A percentile compares a stretch with the other conserved stretches of the same genome.
These are phyloP conservation scores for Chrysoporthe deuterocubensis DNA, from an alignment of 2,329 filamentous ascomycete species.

Conservation along the genomic window DNA sequence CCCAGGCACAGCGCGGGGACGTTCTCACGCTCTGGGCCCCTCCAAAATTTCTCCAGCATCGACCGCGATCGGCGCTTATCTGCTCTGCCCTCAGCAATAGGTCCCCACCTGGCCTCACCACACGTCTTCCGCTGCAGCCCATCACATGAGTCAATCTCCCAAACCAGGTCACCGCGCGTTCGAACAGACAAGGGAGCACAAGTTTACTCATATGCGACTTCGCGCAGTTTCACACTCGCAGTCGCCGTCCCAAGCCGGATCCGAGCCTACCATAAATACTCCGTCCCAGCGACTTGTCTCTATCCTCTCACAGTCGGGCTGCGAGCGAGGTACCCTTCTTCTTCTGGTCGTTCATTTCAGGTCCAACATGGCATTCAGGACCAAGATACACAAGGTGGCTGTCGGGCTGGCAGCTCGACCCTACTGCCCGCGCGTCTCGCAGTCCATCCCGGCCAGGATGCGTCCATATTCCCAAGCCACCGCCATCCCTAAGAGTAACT, in stretches of 20 bases:
- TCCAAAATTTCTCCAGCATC: conserved; percentile 9
- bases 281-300: not conserved
- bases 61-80: conserved; percentile 13
- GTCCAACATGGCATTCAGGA: conserved; percentile 27
- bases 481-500: conserved; percentile 40
- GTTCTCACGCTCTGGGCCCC: not conserved
- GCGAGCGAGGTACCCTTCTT: not conserved
- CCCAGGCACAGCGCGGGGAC: too few relatives aligned
- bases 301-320: not conserved
- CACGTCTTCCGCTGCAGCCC: not conserved
- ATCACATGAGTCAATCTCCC: not conserved
- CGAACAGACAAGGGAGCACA: not conserved
- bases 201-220: not conserved
- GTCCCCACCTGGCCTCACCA: not conserved
- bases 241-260: not conserved
- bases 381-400: conserved; percentile 21
- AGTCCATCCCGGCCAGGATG: conserved; percentile 18
- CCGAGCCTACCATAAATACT: not conserved
- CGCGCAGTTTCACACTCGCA: not conserved
- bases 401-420: conserved; percentile 26
- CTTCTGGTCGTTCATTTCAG: not conserved
- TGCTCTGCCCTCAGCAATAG: not conserved
- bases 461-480: conserved; percentile 42
- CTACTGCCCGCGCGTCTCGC: conserved; percentile 13
- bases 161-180: not conserved